Base-by-base conservation (phyloP, 805 yeast genomes). In the Candida tibetensis region DNA sequence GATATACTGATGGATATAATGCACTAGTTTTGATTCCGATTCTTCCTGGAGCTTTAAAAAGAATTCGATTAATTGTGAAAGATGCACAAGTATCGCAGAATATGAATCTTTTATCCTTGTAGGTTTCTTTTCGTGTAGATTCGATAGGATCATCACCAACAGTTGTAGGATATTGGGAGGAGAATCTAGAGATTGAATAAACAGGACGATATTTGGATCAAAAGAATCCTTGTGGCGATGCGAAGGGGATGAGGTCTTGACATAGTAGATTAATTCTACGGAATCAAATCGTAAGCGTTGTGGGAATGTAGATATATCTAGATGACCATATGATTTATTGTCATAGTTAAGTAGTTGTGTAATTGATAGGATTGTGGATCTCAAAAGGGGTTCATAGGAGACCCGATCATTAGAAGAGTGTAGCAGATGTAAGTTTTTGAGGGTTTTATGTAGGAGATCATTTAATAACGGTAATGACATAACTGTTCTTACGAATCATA, bases 1-100 rank as follows among this genome's bases (percentile, higher is more conserved):
- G 17, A 53, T 44, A 37, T 64, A 58, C 25, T 41, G 32, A 31
- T 45, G 38, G 13, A 59, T 25, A 37, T 45, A 53, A 4, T 39
- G 33, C 3, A 46, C 39, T 18, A 58, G 34, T 8, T 41, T 37
- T 2, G 17, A 17, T 29, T 56, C 59, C 1, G 59, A 49, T 5
- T 45, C 43, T 5, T 16, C 14, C 17, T 55, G 51, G 12, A 51
- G 32, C 13, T 42, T 35, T 23, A 45, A 17, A 30, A 57, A 43
- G 27, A 41, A 47, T 30, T 47, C 49, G 13, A 57, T 30, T 16
- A 54, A 32, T 22, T 39, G 22, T 4, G 57, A 45, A 16, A 53
- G 40, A 17, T 41, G 41, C 7, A 36, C 26, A 10, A 55, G 28
- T 2, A 55, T 39, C n/a, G 19, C 10, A 10, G 49, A 35, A 38